Base-by-base conservation (phyloP, 805 yeast genomes). In the Phaffomyces antillensis region DNA sequence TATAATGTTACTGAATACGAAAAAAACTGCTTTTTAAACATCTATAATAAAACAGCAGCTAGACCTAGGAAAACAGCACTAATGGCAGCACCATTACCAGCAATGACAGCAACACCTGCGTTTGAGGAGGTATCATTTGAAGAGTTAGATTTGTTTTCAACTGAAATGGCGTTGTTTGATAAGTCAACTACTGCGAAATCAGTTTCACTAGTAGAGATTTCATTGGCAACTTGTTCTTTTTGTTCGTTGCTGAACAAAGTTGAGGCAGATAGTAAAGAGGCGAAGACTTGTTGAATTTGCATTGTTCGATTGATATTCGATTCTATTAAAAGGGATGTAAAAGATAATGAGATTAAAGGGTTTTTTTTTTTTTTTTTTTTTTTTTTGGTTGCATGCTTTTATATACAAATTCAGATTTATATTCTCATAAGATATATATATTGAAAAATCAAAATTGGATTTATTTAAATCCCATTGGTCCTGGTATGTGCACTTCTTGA, bases 241-340 rank as follows among this genome's bases (percentile, higher is more conserved):
- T 28, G 30, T 12, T 28, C 41, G 39, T 26, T 36, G 46, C 41
- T 48, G 39, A 54, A 48, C 30, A 55, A 36, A 42, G 53, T 43
- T 39, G 61, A 38, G 28, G 61, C 51, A 36, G 61, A 59, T 42
- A 58, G 40, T 49, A 53, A 52, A 4, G 61, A 54, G 36, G 62
- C 60, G 44, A 58, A 46, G 47, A 58, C 59, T 56, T 58, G 62
- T 50, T 58, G 62, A 45, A 58, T 51, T 56, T 58, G 62, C 62
- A 58, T 58, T 45, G 15, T 38, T 10, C 5, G 8, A 3, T n/a
- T 7, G 11, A 28, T 9, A 4, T 20, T n/a, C 10, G 16, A 20
- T 28, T 32, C 7, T 17, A 20, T 11, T 16, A 20, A 25, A 23
- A 20, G 13, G 17, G 43, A 23, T 24, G 31, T 20, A 39, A 17